Conservation (phyloP, 202 grass and related monocot species). For the Schoenoplectus tabernaemontani region DNA sequence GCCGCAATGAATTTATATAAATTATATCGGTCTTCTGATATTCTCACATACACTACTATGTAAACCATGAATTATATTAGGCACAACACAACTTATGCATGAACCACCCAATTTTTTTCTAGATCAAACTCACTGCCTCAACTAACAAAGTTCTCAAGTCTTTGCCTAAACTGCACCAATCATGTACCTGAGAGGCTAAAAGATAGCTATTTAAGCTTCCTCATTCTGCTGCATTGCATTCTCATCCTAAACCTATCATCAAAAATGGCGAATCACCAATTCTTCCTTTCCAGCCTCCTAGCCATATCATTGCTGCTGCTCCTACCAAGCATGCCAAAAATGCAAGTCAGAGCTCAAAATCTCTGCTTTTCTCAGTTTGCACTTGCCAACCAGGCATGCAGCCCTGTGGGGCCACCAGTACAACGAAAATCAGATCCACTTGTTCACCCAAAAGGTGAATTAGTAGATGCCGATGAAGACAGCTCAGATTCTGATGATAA, state of each 20-base stretch:
- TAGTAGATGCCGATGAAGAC: background rate
- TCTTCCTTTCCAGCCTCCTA: conserved; percentile 4
- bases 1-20: background rate
- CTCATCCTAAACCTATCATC: background rate
- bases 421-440: conserved; percentile 26
- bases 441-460: background rate
- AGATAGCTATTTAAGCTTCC: conserved; percentile 9
- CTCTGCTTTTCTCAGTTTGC: conserved; percentile 65
- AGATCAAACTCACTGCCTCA: conserved; percentile 4
- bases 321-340: background rate
- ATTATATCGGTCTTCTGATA: too few species aligned
- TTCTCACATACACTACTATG: background rate
- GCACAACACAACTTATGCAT: conserved; percentile 11
- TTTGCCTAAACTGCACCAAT: background rate
- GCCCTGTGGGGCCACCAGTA: conserved; percentile 19
- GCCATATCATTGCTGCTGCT: conserved; percentile 27
- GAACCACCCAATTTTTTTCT: conserved; percentile 23
- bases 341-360: conserved; percentile 28
- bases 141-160: background rate
- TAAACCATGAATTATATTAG: background rate
- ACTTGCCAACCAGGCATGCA: conserved; percentile 68
- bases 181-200: background rate
- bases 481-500: conserved; percentile 10
- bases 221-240: background rate
- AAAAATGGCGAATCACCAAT: background rate